Conservation (phyloP, 176 grass and related monocot species). For the Rhynchospora breviuscula region DNA sequence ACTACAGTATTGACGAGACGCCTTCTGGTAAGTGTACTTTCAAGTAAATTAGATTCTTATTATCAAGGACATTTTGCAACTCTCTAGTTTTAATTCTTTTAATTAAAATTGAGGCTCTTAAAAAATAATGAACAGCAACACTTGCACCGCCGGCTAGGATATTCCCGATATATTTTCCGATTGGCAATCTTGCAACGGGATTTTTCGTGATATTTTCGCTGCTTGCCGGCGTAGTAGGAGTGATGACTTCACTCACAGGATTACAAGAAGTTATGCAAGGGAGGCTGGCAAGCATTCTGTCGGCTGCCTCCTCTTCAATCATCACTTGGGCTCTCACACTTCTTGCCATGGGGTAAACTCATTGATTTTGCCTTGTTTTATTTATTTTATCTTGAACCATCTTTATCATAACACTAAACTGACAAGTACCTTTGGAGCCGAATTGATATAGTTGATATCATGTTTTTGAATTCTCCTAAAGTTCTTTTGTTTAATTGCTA, state of each 20-base stretch:
- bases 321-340: slow-evolving; percentile 77
- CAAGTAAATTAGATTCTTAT: not conserved
- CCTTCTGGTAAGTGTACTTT: slow-evolving; percentile 25
- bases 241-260: slow-evolving; percentile 73
- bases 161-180: slow-evolving; percentile 97
- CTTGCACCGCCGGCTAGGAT: slow-evolving; percentile 41
- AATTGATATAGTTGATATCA: not conserved
- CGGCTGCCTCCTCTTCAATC: slow-evolving; percentile 49
- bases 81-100: not conserved
- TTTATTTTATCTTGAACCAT: not conserved
- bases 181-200: slow-evolving; percentile 86
- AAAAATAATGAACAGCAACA: slow-evolving; percentile 31
- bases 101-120: not conserved
- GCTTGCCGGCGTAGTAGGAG: slow-evolving; percentile 53
- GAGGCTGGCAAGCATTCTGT: slow-evolving; percentile 44
- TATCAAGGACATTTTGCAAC: not conserved
- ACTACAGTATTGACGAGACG: slow-evolving; percentile 83
- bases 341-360: slow-evolving; percentile 74
- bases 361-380: not conserved
- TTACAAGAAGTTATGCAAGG: slow-evolving; percentile 46
- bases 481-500: not conserved
- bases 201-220: slow-evolving; percentile 95
- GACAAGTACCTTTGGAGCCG: not conserved
- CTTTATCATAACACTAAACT: not conserved
- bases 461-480: not conserved